These are phyloP conservation scores for Fusarium nematophilum DNA, from an alignment of 2,329 filamentous ascomycete genomes.

Conservation along the genomic window DNA sequence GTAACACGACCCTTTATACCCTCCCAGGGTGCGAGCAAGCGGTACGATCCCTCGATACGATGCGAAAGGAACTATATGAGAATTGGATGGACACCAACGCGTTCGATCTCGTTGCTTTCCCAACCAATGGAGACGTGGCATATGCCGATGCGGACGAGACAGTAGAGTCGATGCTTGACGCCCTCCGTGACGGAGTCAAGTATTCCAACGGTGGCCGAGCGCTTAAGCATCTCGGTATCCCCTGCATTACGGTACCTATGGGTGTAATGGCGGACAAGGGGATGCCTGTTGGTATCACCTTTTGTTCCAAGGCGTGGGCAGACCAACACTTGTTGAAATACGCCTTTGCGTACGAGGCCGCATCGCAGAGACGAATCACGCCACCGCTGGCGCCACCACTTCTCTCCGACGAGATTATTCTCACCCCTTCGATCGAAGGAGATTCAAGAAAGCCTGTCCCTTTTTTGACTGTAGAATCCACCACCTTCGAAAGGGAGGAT, in stretches of 20 bases:
- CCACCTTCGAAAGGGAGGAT: not conserved
- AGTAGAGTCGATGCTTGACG: not conserved
- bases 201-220: constrained; percentile 22
- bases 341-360: constrained; percentile 8
- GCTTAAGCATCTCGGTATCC: constrained; percentile 19
- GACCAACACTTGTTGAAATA: constrained; percentile 2
- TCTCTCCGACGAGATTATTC: not conserved
- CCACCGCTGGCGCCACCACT: not conserved
- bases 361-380: not conserved
- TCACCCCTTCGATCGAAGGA: not conserved
- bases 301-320: constrained; percentile 5
- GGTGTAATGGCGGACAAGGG: constrained; percentile 13
- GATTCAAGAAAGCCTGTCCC: not conserved
- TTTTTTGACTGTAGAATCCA: not conserved
- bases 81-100: not conserved
- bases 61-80: not conserved
- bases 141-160: constrained; percentile 4
- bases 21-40: not conserved
- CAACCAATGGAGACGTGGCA: constrained; percentile 14
- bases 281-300: constrained; percentile 21
- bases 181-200: constrained; percentile 8
- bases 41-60: not conserved
- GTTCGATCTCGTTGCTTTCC: constrained; percentile 6
- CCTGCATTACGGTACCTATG: constrained; percentile 19
- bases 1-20: not conserved